Evolutionary conservation across 2,329 filamentous ascomycete species (phyloP).

Genomic region (Grosmannia penicillata): DNA sequence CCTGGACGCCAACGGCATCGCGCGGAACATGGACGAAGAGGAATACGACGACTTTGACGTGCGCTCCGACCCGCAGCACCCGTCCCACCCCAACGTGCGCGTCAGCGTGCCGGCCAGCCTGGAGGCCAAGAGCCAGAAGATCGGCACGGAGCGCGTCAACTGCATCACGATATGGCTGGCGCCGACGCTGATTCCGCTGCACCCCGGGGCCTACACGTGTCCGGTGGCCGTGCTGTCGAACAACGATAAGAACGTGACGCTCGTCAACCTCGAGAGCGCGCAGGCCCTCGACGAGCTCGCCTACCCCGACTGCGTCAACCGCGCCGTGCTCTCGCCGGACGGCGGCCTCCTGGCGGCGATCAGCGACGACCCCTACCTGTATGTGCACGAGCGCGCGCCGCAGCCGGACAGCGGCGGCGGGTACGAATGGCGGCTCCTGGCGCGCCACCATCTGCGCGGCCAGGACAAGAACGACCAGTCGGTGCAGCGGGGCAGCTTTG

Average conservation of each 20-base stretch:
- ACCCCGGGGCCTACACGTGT: slow-evolving; percentile 26
- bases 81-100: no score
- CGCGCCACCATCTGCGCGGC: slow-evolving; percentile 40
- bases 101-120: slow-evolving; percentile 4
- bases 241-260: slow-evolving; percentile 77
- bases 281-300: slow-evolving; percentile 55
- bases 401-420: slow-evolving; percentile 6
- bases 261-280: slow-evolving; percentile 58
- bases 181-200: slow-evolving; percentile 18
- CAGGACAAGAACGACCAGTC: slow-evolving; percentile 38
- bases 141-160: slow-evolving; percentile 48
- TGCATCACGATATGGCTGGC: slow-evolving; percentile 52
- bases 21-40: slow-evolving; percentile 6
- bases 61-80: background rate
- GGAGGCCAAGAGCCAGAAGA: slow-evolving; percentile 34
- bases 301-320: slow-evolving; percentile 80
- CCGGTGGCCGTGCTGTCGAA: slow-evolving; percentile 66
- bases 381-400: slow-evolving; percentile 53
- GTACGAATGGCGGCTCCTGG: slow-evolving; percentile 35
- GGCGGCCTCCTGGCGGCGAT: slow-evolving; percentile 69
- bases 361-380: slow-evolving; percentile 74
- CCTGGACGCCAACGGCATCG: no score
- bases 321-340: slow-evolving; percentile 84
- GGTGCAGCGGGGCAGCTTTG: slow-evolving; percentile 55
- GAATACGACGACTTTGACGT: slow-evolving; percentile 8